Conservation (phyloP, 2,329 filamentous ascomycete species). For the Colletotrichum tropicale region DNA sequence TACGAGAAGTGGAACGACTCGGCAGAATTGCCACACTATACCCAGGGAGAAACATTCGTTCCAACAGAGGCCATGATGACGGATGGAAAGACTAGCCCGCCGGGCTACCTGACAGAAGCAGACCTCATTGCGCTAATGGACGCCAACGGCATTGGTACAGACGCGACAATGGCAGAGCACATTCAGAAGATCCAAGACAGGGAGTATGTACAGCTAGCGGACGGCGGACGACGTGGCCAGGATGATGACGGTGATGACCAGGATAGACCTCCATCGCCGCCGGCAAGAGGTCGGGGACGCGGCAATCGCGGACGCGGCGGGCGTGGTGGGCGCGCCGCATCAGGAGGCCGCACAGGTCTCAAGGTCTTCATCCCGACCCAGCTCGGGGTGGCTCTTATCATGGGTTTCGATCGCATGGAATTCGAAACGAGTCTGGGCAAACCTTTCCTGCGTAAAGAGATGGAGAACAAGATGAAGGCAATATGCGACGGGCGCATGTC, state of each 20-base stretch:
- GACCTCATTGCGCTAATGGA: conserved; percentile 98
- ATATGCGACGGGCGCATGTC: conserved; percentile 89
- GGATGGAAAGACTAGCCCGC: conserved; percentile 87
- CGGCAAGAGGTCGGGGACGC: conserved; percentile 45
- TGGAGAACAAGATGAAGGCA: conserved; percentile 96
- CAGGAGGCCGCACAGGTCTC: conserved; percentile 54
- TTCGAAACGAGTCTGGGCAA: conserved; percentile 93
- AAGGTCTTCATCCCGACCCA: conserved; percentile 93
- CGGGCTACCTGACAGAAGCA: conserved; percentile 89
- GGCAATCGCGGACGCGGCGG: conserved; percentile 49
- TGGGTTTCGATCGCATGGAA: conserved; percentile 94
- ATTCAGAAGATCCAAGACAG: conserved; percentile 94
- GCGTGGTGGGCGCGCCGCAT: conserved; percentile 41
- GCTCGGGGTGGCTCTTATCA: conserved; percentile 87
- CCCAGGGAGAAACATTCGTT: conserved; percentile 80
- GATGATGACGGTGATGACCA: conserved; percentile 43
- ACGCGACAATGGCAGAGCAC: conserved; percentile 98
- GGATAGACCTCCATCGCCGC: conserved; percentile 38
- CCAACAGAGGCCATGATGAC: conserved; percentile 88
- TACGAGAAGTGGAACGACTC: conserved; percentile 97
- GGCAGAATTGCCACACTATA: conserved; percentile 79
- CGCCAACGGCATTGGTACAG: conserved; percentile 96
- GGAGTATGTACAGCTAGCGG: conserved; percentile 77
- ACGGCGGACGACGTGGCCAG: conserved; percentile 40
- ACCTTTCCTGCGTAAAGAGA: conserved; percentile 95